Evolutionary conservation across 257 asterid genomes (phyloP).

Genomic region (Plantago major): DNA sequence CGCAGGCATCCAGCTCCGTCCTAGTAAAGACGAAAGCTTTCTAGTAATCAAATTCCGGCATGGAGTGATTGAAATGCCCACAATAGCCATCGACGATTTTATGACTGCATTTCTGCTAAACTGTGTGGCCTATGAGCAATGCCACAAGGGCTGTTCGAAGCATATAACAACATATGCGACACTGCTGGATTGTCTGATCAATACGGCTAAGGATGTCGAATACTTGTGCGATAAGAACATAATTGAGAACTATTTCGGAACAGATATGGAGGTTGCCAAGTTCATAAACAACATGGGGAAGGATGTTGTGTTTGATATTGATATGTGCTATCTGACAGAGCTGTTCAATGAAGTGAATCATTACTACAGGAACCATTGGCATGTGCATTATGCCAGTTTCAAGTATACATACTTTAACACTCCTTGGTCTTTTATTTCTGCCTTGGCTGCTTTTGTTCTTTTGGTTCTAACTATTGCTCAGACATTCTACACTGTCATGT

Average conservation of each 20-base stretch:
- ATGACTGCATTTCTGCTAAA: constrained; percentile 62
- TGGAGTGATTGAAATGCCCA: constrained; percentile 76
- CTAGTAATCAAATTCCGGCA: constrained; percentile 43
- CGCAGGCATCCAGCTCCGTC: constrained; percentile 54
- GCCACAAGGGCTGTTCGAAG: constrained; percentile 53
- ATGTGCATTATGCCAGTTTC: constrained; percentile 73
- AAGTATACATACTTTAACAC: constrained; percentile 75
- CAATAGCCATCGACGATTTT: constrained; percentile 64
- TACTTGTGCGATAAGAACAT: constrained; percentile 50
- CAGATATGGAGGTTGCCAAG: constrained; percentile 62
- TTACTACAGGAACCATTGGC: constrained; percentile 56
- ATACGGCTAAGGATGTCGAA: constrained; percentile 55
- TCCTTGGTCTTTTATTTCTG: constrained; percentile 87
- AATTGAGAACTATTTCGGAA: constrained; percentile 71
- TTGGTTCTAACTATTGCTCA: constrained; percentile 61
- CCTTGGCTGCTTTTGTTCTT: constrained; percentile 65
- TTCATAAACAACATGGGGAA: constrained; percentile 74
- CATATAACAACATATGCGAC: constrained; percentile 82
- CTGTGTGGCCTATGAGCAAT: constrained; percentile 91
- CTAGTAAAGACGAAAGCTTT: constrained; percentile 45
- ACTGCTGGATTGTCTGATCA: constrained; percentile 57
- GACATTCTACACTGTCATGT: constrained; percentile 43
- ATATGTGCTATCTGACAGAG: constrained; percentile 48
- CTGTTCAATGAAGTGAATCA: constrained; percentile 61
- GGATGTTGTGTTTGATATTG: constrained; percentile 65